These are phyloP conservation scores for Cutaneotrichosporon cyanovorans DNA, from an alignment of 1,284 basidiomycete species.

Conservation along the genomic window DNA sequence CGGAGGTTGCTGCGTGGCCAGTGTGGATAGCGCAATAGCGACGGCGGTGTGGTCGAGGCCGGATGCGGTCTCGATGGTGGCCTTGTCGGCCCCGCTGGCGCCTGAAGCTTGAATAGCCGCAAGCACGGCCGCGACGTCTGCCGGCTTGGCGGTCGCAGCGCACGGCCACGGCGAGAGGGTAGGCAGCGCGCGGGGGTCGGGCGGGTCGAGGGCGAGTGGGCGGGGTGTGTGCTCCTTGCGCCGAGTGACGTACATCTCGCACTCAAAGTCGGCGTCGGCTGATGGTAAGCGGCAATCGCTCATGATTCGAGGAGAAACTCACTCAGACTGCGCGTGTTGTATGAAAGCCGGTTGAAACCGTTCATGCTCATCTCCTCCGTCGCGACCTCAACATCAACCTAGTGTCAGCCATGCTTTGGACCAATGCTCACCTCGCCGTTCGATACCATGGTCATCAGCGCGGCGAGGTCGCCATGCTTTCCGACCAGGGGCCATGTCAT, in stretches of 20 bases:
- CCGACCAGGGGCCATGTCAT: constrained; percentile 39
- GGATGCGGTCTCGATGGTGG: constrained; percentile 5
- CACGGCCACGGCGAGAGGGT: not conserved
- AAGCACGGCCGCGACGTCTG: constrained; percentile 7
- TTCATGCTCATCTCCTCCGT: constrained; percentile 21
- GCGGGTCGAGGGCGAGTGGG: not conserved
- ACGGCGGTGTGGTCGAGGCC: constrained; percentile 13
- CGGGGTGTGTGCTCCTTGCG: not conserved
- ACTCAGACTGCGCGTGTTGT: constrained; percentile 39
- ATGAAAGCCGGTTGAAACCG: constrained; percentile 17
- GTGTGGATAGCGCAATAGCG: constrained; percentile 1
- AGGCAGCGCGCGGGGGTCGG: constrained; percentile 7
- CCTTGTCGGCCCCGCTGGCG: constrained; percentile 18
- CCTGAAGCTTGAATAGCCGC: constrained; percentile 16
- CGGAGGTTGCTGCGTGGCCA: constrained; percentile 39
- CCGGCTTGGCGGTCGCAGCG: not conserved
- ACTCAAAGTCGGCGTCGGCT: constrained; percentile 40
- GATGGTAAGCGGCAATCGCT: not conserved
- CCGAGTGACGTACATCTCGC: constrained; percentile 19
- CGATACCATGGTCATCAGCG: constrained; percentile 34
- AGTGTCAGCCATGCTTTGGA: not conserved
- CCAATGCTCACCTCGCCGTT: constrained; percentile 17
- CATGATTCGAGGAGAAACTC: constrained; percentile 3
- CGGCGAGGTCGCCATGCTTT: constrained; percentile 30
- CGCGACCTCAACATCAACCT: constrained; percentile 31